Conservation (phyloP, 2,329 filamentous ascomycete genomes). For the Ascocoryne sarcoides region DNA sequence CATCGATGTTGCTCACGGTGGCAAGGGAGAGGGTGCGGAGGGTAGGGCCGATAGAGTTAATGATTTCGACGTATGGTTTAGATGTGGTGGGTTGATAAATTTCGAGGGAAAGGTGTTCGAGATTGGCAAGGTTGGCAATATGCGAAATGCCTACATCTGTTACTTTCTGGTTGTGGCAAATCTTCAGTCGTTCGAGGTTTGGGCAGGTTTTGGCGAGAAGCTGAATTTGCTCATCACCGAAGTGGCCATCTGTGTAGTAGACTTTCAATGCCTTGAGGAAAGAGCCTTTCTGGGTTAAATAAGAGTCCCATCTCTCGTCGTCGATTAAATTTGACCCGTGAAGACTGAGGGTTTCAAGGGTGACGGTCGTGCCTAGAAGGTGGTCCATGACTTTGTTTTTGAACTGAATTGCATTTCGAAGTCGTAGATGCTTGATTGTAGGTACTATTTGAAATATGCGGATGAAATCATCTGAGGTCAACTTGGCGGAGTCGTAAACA, state of each 20-base stretch:
- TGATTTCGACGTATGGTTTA: conserved; percentile 49
- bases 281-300: conserved; percentile 57
- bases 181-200: conserved; percentile 64
- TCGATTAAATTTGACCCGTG: conserved; percentile 79
- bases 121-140: conserved; percentile 51
- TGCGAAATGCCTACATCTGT: conserved; percentile 55
- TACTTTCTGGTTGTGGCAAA: conserved; percentile 71
- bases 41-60: conserved; percentile 52
- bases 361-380: conserved; percentile 60
- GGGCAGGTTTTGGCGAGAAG: conserved; percentile 57
- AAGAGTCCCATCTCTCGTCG: conserved; percentile 63
- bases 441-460: conserved; percentile 72
- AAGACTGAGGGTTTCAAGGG: conserved; percentile 66
- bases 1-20: conserved; percentile 56
- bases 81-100: conserved; percentile 45
- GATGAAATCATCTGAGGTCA: conserved; percentile 68
- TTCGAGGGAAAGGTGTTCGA: conserved; percentile 70
- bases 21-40: conserved; percentile 74
- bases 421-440: conserved; percentile 58
- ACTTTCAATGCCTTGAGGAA: conserved; percentile 63
- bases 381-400: conserved; percentile 80
- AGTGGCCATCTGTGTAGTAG: conserved; percentile 75
- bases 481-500: conserved; percentile 52
- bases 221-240: conserved; percentile 61
- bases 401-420: conserved; percentile 84